Evolutionary conservation across 2,329 filamentous ascomycete species (phyloP).

Genomic region (Alternaria longipes): DNA sequence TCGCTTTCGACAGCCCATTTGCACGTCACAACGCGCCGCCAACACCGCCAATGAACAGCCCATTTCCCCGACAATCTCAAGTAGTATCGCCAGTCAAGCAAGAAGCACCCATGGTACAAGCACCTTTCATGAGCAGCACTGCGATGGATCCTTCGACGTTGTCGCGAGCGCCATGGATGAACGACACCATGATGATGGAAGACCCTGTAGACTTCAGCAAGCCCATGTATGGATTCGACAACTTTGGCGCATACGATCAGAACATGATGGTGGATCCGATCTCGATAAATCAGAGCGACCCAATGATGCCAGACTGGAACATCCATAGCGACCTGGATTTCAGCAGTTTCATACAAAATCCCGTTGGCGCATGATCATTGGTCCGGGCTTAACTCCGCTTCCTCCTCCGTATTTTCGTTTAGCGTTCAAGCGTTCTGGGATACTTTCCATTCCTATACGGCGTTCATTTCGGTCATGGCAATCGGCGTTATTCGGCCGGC

Average conservation of each 20-base stretch:
- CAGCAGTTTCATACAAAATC: constrained; percentile 49
- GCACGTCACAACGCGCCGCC: constrained; percentile 46
- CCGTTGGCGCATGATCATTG: constrained; percentile 43
- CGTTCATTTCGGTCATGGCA: constrained; percentile 29
- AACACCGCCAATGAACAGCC: constrained; percentile 52
- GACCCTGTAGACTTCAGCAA: constrained; percentile 49
- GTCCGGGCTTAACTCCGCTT: constrained; percentile 25
- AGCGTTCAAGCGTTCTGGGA: constrained; percentile 49
- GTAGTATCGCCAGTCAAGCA: constrained; percentile 43
- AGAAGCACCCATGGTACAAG: constrained; percentile 40
- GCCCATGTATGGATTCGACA: constrained; percentile 46
- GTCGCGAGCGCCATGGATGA: constrained; percentile 41
- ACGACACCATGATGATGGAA: constrained; percentile 50
- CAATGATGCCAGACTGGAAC: constrained; percentile 50
- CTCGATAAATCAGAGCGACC: constrained; percentile 39
- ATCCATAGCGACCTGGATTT: constrained; percentile 48
- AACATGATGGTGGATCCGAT: constrained; percentile 47
- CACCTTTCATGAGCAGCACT: constrained; percentile 41
- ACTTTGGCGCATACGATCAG: constrained; percentile 43
- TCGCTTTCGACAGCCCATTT: constrained; percentile 45
- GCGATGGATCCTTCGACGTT: constrained; percentile 45
- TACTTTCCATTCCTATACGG: constrained; percentile 28
- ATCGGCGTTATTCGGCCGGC: constrained; percentile 25
- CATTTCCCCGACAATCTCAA: constrained; percentile 49
- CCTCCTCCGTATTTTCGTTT: constrained; percentile 34